A percentile compares a stretch with the other conserved stretches of the same genome.
Evolutionary conservation across 1,284 basidiomycete genomes (phyloP).

Genomic region (Marasmius tenuissimus): DNA sequence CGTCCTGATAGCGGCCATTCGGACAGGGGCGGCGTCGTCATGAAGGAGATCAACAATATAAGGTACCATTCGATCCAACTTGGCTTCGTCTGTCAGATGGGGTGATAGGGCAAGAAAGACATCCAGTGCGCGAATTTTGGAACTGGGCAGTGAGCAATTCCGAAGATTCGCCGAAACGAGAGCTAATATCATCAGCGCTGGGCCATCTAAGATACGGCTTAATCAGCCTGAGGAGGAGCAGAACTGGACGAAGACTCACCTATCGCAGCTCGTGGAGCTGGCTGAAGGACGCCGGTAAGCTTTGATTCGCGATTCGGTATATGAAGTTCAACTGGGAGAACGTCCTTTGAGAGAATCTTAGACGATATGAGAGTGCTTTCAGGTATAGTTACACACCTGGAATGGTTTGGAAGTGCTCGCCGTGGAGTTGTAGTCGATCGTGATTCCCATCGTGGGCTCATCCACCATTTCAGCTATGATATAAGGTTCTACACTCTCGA

Average conservation of each 20-base stretch:
- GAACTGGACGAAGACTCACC: slow-evolving; percentile 49
- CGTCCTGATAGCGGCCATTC: slow-evolving; percentile 77
- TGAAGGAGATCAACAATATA: slow-evolving; percentile 88
- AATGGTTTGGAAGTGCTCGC: slow-evolving; percentile 52
- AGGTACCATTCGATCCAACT: slow-evolving; percentile 91
- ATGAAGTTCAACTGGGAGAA: slow-evolving; percentile 74
- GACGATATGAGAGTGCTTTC: neutral
- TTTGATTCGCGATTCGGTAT: slow-evolving; percentile 72
- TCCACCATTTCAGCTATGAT: slow-evolving; percentile 51
- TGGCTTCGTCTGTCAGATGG: slow-evolving; percentile 92
- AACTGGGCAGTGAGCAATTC: slow-evolving; percentile 85
- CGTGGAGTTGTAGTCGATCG: slow-evolving; percentile 47
- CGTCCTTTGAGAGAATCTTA: slow-evolving; percentile 49
- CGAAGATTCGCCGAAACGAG: slow-evolving; percentile 90
- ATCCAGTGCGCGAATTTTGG: slow-evolving; percentile 85
- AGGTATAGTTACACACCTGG: slow-evolving; percentile 43
- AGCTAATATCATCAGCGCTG: slow-evolving; percentile 79
- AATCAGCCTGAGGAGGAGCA: slow-evolving; percentile 61
- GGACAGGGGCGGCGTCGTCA: slow-evolving; percentile 82
- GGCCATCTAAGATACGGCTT: slow-evolving; percentile 55
- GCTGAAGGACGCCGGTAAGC: slow-evolving; percentile 38
- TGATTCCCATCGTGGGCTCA: slow-evolving; percentile 50
- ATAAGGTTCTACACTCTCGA: slow-evolving; percentile 74
- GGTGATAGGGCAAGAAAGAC: slow-evolving; percentile 83
- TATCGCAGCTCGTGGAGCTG: slow-evolving; percentile 52